phyloP scores from a whole-genome alignment of 1,284 basidiomycete species.

The Moesziomyces sp. region DNA sequence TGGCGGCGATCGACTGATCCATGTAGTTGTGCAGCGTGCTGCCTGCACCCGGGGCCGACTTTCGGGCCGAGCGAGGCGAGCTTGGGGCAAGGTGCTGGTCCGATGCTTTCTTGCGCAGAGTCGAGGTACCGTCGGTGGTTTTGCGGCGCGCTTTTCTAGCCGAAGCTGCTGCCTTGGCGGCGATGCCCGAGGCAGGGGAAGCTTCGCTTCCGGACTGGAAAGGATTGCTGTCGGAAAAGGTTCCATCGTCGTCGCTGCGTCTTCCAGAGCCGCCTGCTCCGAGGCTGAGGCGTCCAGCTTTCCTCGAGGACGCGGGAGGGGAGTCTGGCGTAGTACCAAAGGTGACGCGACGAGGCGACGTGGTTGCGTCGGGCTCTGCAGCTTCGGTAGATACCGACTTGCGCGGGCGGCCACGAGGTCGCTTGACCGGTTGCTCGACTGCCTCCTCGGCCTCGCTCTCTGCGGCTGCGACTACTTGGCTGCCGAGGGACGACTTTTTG shows the following conservation, averaged over 20 bases:
- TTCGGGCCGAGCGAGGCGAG: conserved; percentile 11
- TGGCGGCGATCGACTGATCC: conserved; percentile 41
- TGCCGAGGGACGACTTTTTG: conserved; percentile 32
- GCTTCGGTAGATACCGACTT: conserved; percentile 30
- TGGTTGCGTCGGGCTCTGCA: conserved; percentile 73
- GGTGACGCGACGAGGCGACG: conserved; percentile 20
- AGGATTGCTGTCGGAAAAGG: conserved; percentile 72
- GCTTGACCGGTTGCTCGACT: conserved; percentile 25
- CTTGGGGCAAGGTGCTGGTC: conserved; percentile 2
- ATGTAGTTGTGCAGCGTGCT: conserved; percentile 45
- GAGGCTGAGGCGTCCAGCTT: conserved; percentile 23
- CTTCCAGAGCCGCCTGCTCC: conserved; percentile 28
- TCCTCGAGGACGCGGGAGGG: conserved; percentile 7
- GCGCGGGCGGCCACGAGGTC: conserved; percentile 27
- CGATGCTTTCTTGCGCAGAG: conserved; percentile 34
- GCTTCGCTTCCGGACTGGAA: conserved; percentile 71
- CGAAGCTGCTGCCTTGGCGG: conserved; percentile 39
- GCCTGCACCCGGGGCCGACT: conserved; percentile 8
- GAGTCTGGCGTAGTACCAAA: conserved; percentile 21
- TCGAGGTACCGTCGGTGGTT: conserved; percentile 30
- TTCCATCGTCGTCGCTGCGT: conserved; percentile 57
- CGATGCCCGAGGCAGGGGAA: conserved; percentile 52
- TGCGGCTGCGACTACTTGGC: conserved; percentile 9
- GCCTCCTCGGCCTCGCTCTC: conserved; percentile 25
- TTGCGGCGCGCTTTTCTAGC: conserved; percentile 32